Percentiles rank a stretch among this genome's conserved stretches.
phyloP scores from a whole-genome alignment of 1,284 basidiomycete species.

The Trichosporon coremiiforme region DNA sequence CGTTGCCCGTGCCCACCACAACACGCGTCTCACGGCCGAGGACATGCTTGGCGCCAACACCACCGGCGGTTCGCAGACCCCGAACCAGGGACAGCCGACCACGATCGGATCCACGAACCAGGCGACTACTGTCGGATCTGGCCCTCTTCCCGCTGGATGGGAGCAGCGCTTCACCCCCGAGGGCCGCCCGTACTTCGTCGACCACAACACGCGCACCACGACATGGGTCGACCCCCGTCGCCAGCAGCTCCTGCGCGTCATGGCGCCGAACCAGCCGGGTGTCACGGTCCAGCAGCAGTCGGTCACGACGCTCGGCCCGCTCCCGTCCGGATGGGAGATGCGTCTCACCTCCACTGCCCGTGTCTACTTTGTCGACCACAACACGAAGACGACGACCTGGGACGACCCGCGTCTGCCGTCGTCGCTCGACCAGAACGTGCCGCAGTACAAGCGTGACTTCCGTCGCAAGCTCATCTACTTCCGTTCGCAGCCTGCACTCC shows the following conservation, averaged over 20 bases:
- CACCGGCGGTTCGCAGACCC: constrained; percentile 36
- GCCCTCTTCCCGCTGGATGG: constrained; percentile 91
- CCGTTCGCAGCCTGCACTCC: constrained; percentile 93
- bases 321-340: constrained; percentile 99
- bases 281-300: constrained; percentile 74
- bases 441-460: constrained; percentile 99
- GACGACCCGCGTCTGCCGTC: constrained; percentile 86
- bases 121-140: constrained; percentile 75
- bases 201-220: constrained; percentile 92
- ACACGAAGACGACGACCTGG: constrained; percentile 90
- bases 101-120: constrained; percentile 45
- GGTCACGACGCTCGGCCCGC: constrained; percentile 86
- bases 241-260: constrained; percentile 78
- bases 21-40: constrained; percentile 74
- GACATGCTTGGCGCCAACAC: constrained; percentile 68
- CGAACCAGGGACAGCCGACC: constrained; percentile 23
- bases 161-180: constrained; percentile 98
- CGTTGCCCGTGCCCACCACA: constrained; percentile 73
- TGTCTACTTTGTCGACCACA: constrained; percentile 96
- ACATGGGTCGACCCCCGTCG: constrained; percentile 98
- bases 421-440: constrained; percentile 77
- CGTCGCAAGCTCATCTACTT: constrained; percentile 98
- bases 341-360: constrained; percentile 86
- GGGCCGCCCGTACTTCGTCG: constrained; percentile 95
- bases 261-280: constrained; percentile 80